A percentile compares a stretch with the other conserved stretches of the same genome.
Evolutionary conservation across 192 early-diverging fungal species (phyloP).

Genomic region (Martensiomyces pterosporus): DNA sequence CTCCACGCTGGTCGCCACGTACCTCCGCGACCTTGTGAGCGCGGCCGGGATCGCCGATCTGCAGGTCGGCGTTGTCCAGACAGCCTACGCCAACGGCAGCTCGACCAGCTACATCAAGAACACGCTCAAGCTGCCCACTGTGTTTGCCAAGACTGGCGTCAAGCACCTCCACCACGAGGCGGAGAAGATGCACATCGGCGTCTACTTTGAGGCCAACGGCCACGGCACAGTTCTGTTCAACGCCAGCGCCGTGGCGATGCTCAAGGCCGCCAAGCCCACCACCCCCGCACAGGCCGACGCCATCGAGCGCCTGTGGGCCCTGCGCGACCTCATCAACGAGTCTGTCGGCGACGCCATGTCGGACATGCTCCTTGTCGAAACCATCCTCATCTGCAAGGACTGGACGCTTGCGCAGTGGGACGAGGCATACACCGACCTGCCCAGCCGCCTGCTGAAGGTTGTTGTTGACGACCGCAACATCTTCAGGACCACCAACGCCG

Average conservation of each 20-base stretch:
- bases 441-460: constrained; percentile 95
- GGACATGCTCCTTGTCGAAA: constrained; percentile 93
- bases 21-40: constrained; percentile 86
- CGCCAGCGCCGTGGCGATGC: constrained; percentile 63
- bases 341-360: constrained; percentile 97
- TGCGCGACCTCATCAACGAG: constrained; percentile 97
- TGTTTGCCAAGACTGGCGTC: constrained; percentile 95
- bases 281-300: constrained; percentile 77
- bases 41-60: constrained; percentile 73
- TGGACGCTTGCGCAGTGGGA: constrained; percentile 88
- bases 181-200: constrained; percentile 93
- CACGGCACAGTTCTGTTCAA: constrained; percentile 99
- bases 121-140: constrained; percentile 87
- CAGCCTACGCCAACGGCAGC: constrained; percentile 98
- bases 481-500: constrained; percentile 97
- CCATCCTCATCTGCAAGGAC: constrained; percentile 78
- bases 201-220: constrained; percentile 99
- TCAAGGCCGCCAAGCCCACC: constrained; percentile 27
- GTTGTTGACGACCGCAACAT: constrained; percentile 78
- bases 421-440: constrained; percentile 88
- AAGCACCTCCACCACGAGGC: constrained; percentile 99
- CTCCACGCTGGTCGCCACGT: constrained; percentile 87
- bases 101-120: constrained; percentile 91
- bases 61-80: constrained; percentile 95
- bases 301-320: constrained; percentile 69